Evolutionary conservation across 2,329 filamentous ascomycete species (phyloP), one percentile per base, ranked within the genome.

Genomic region (Beauveria pseudobassiana): DNA sequence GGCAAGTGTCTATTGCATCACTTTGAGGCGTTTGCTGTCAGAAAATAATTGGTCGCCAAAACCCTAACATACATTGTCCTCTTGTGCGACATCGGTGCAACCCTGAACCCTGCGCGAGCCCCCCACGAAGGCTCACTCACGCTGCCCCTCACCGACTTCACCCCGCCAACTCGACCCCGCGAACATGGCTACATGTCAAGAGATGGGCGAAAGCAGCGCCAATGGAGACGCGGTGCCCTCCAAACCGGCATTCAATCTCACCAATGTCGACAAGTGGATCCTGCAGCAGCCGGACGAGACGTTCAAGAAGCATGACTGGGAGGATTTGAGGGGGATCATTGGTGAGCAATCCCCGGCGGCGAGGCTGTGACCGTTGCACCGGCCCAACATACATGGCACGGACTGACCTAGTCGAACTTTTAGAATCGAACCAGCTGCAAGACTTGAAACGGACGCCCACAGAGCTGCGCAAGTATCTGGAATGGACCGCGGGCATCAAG

Each of bases 371-470:
- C 52, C 5, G 12, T 14, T 14, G 30, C 30, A 50, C 16, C 12
- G 8, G 26, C 7, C 10, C 38, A 6, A 8, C 7, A 12, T 42
- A 12, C 34, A 43, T 8, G 16, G 16, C 22, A n/a, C n/a, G 6
- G 22, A 38, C 34, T 42, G 42, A 54, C 16, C 6, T n/a, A 18
- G 26, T 57, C 16, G 18, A 62, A 46, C 16, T 61, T 46, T 48
- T 64, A 84, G 78, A 74, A 57, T 75, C 71, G 58, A 87, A 87
- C 69, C 76, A 87, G 42, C 86, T 97, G 63, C 84, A 89, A 64
- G 80, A 83, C 26, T 87, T 97, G 67, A 90, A 91, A 71, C 84
- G 93, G 43, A 85, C 87, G 62, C 92, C 93, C 1, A 92, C 88
- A 28, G 89, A 96, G 67, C 78, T 96, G 63, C 82, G 89, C 59